Percentiles rank a stretch among this genome's conserved stretches.
Conservation (phyloP, 768 basidiomycete species). For the Boletus fagicola region DNA sequence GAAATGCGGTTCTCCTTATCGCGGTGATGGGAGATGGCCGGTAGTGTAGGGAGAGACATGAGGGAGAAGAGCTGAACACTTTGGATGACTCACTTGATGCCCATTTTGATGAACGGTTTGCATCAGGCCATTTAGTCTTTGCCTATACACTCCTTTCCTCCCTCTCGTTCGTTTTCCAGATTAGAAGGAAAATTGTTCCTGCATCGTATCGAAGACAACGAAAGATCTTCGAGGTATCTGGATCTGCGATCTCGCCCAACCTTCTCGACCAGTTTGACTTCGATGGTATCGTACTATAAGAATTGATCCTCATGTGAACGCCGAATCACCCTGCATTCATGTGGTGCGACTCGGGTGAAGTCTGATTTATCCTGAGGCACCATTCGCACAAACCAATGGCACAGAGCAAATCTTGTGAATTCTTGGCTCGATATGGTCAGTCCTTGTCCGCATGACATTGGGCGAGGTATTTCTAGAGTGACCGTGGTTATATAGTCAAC, state of each 20-base stretch:
- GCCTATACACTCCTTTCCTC: neutral
- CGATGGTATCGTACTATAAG: neutral
- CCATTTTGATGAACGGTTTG: neutral
- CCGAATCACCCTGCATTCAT: neutral
- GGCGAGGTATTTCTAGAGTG: neutral
- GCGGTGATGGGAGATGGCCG: conserved; percentile 52
- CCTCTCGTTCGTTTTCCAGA: neutral
- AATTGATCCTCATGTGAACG: neutral
- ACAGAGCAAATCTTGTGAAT: neutral
- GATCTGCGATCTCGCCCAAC: neutral
- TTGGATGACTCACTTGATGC: too few relatives aligned
- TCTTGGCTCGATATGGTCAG: neutral
- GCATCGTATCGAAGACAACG: neutral
- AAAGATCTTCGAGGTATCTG: neutral
- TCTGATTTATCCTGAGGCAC: neutral
- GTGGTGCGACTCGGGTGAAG: neutral
- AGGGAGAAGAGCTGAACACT: neutral
- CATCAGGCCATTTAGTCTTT: neutral
- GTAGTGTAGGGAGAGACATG: conserved; percentile 61
- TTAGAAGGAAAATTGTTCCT: neutral
- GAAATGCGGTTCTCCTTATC: conserved; percentile 52
- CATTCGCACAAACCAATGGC: neutral
- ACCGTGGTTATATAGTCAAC: neutral
- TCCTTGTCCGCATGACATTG: neutral
- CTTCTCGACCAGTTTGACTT: neutral